Percentiles rank a stretch among this genome's conserved stretches.
Conservation (phyloP, 2,329 filamentous ascomycete genomes). For the Akanthomyces dipterigenus region DNA sequence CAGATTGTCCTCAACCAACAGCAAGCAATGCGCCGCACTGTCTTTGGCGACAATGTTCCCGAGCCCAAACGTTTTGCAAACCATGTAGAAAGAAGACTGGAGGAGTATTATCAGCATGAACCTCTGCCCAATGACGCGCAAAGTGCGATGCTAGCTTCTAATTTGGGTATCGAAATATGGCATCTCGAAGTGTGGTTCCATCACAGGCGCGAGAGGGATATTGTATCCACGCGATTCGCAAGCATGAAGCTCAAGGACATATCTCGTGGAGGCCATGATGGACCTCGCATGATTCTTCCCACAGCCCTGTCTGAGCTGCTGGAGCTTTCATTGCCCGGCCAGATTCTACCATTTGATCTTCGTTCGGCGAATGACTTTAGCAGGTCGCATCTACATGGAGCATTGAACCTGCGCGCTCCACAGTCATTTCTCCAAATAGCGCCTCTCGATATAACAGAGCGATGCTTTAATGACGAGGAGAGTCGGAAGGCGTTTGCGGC, state of each 20-base stretch:
- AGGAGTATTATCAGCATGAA: constrained; percentile 45
- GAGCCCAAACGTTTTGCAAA: constrained; percentile 40
- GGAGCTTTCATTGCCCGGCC: constrained; percentile 40
- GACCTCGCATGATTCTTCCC: constrained; percentile 43
- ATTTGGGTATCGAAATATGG: constrained; percentile 42
- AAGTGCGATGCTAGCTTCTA: constrained; percentile 48
- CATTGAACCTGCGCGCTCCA: constrained; percentile 45
- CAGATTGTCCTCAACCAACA: constrained; percentile 41
- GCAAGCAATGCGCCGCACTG: constrained; percentile 32
- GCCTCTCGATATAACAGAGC: constrained; percentile 44
- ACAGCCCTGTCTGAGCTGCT: constrained; percentile 44
- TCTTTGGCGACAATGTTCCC: constrained; percentile 31
- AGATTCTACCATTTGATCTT: constrained; percentile 44
- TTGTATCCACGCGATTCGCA: constrained; percentile 38
- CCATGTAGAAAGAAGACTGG: constrained; percentile 44
- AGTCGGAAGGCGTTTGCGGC: constrained; percentile 39
- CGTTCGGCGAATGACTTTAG: constrained; percentile 40
- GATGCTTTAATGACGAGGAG: constrained; percentile 41
- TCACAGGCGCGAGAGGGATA: constrained; percentile 44
- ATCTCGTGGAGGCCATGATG: constrained; percentile 23
- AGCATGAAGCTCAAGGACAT: constrained; percentile 35
- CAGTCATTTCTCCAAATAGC: constrained; percentile 41
- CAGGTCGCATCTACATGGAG: constrained; percentile 44
- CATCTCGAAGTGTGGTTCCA: constrained; percentile 52
- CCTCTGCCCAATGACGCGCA: constrained; percentile 42